Evolutionary conservation across 78 protist species (phyloP).

Genomic region (Dictyostelium capitatum): DNA sequence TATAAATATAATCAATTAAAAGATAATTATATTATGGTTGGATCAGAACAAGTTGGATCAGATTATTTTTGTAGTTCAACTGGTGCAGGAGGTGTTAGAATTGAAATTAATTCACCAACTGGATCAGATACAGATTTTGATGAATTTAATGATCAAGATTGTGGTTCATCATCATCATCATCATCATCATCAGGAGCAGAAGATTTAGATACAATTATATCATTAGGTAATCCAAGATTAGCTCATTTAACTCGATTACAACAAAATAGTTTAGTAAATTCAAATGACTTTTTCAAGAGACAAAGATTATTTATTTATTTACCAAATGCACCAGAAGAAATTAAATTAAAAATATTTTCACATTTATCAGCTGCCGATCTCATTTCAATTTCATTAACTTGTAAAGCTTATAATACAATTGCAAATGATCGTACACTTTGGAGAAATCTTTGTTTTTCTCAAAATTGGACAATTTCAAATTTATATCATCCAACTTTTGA

Average conservation of each 20-base stretch:
- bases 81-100: neutral
- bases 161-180: neutral
- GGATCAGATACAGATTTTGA: neutral
- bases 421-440: constrained; percentile 64
- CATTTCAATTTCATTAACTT: neutral
- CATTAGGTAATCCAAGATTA: neutral
- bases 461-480: constrained; percentile 31
- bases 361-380: constrained; percentile 25
- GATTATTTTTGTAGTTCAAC: constrained; percentile 8
- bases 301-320: constrained; percentile 29
- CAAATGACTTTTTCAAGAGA: neutral
- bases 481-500: constrained; percentile 43
- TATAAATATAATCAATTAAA: constrained; percentile 21
- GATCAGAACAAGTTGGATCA: neutral
- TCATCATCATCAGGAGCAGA: neutral
- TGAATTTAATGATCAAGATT: neutral
- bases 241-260: neutral
- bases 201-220: no score
- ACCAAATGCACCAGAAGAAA: constrained; percentile 39
- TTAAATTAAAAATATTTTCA: constrained; percentile 19
- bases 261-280: constrained; percentile 6
- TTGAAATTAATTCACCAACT: neutral
- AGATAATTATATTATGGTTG: neutral
- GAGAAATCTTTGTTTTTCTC: constrained; percentile 30
- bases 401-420: neutral